phyloP scores from a whole-genome alignment of 148 eudicot genomes.

The Vaccinium myrtillus region DNA sequence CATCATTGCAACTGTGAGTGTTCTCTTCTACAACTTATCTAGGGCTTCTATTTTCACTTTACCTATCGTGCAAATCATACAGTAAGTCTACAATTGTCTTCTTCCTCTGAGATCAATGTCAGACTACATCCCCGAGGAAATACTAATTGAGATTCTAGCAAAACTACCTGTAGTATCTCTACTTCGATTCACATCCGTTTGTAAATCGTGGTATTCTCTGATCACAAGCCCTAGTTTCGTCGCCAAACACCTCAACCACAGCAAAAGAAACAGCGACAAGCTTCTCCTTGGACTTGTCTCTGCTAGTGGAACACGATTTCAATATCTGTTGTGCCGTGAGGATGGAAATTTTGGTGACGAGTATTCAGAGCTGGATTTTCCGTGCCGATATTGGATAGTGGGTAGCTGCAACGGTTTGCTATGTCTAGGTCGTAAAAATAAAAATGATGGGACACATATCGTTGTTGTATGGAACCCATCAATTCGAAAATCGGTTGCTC shows the following conservation, averaged over 20 bases:
- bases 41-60: no score
- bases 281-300: not conserved
- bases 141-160: not conserved
- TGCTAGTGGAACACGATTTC: not conserved
- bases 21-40: no score
- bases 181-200: not conserved
- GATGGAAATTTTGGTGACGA: slow-evolving; percentile 4
- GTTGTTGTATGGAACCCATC: slow-evolving; percentile 32
- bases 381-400: slow-evolving; percentile 30
- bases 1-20: no score
- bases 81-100: no score
- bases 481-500: slow-evolving; percentile 8
- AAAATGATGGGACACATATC: not conserved
- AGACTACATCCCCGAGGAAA: not conserved
- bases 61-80: no score
- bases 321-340: slow-evolving; percentile 8
- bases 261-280: not conserved
- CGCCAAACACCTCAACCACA: not conserved
- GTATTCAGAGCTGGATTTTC: slow-evolving; percentile 19
- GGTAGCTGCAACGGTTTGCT: slow-evolving; percentile 30
- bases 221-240: slow-evolving; percentile 9
- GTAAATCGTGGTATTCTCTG: slow-evolving; percentile 14
- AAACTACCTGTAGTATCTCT: slow-evolving; percentile 7
- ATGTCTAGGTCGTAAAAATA: slow-evolving; percentile 26
- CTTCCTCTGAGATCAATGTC: not conserved